Percentiles rank a stretch among this genome's conserved stretches.
phyloP scores from a whole-genome alignment of 140 eudicot species.

The Flaveria floridana region DNA sequence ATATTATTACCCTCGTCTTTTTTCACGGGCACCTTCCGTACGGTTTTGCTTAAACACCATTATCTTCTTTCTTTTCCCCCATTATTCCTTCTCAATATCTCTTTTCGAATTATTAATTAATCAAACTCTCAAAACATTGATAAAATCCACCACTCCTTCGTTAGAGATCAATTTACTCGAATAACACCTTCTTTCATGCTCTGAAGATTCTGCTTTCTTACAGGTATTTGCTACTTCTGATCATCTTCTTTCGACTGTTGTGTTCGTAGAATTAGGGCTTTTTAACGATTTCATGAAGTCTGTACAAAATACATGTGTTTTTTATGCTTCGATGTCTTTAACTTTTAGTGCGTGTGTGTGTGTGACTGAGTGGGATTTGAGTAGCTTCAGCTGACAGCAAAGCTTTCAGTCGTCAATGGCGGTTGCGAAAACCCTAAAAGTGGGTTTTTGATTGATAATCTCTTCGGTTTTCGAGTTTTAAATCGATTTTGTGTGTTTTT shows the following conservation, averaged over 20 bases:
- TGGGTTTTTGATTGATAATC: conserved; percentile 20
- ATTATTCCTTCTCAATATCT: conserved; percentile 8
- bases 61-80: neutral
- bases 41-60: too few species aligned
- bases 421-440: conserved; percentile 32
- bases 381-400: conserved; percentile 10
- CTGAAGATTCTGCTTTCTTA: conserved; percentile 17
- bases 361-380: conserved; percentile 16
- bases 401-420: conserved; percentile 25
- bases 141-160: conserved; percentile 7
- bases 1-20: too few species aligned
- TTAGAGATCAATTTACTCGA: neutral
- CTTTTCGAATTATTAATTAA: neutral
- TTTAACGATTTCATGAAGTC: conserved; percentile 19
- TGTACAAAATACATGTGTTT: conserved; percentile 21
- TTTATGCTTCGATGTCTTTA: neutral
- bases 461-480: neutral
- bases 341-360: conserved; percentile 12
- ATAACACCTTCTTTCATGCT: neutral
- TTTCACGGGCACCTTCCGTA: too few species aligned
- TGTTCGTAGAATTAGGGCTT: conserved; percentile 25
- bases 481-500: neutral
- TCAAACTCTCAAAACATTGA: neutral
- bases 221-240: conserved; percentile 21
- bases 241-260: neutral